Evolutionary conservation across 305 asterid species (phyloP), one percentile per base, ranked within the genome.

Genomic region (Solanum hybrid): DNA sequence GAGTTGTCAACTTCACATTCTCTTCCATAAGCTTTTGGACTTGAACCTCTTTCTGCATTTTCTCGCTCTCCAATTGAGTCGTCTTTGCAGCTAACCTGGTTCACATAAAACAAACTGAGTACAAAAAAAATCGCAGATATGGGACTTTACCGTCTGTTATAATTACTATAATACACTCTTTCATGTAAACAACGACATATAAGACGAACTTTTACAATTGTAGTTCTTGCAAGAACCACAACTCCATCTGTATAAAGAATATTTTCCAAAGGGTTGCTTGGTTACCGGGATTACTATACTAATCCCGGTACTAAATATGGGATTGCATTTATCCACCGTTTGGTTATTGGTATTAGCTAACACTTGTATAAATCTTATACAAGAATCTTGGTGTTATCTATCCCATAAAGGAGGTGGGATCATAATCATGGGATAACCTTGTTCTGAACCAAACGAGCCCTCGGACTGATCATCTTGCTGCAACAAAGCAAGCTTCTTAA

Each of bases 21-120:
- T 96, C 99, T 90, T 97, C 98, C 97, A 97, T 95, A 24, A 96
- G 97, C 91, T 96, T 97, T 92, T 94, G 97, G 86, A 97, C 98
- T 91, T 97, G 98, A 16, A 92, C 94, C 90, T 97, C 99, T 94
- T 96, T 97, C 93, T 96, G 99, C 93, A 92, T 90, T 93, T 97
- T 97, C 93, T 97, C 99, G 9, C 90, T 93, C 93, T 97, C 99
- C 94, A 97, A 91, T 86, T 96, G 98, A 13, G 94, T 90, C 2
- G 98, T 95, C 89, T 97, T 97, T 1, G 91, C 96, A 14, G 93
- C 98, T 31, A 97, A 95, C 96, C 99, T 97, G 94, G 79, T 87
- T 88, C 89, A 80, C 89, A 85, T 80, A 77, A 87, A 90, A 90
- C 37, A 92, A 77, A 89, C 80, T 79, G 87, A 90, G 87, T 72